These are phyloP conservation scores for Fagopyrum tataricum DNA, from an alignment of 148 eudicot species.

Conservation along the genomic window DNA sequence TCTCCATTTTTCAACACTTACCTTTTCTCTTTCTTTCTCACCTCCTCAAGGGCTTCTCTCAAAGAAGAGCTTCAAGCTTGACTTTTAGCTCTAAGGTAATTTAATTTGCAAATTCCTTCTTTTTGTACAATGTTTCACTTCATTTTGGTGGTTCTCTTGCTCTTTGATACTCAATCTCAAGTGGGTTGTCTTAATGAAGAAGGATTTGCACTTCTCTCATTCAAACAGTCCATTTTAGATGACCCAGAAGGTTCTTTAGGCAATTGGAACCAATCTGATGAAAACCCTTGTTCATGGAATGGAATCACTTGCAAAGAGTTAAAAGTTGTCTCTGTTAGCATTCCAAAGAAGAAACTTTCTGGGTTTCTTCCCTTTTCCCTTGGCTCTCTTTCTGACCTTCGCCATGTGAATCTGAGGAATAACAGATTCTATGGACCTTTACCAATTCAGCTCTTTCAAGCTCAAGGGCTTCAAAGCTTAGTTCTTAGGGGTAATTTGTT, in stretches of 20 bases:
- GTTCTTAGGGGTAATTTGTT: slow-evolving; percentile 77
- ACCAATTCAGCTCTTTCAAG: slow-evolving; percentile 53
- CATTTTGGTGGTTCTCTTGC: slow-evolving; percentile 30
- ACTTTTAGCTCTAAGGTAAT: slow-evolving; percentile 25
- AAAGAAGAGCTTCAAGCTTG: slow-evolving; percentile 13
- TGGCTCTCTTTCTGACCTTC: slow-evolving; percentile 54
- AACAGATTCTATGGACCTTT: slow-evolving; percentile 59
- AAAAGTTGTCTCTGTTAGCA: slow-evolving; percentile 71
- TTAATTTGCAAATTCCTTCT: background rate
- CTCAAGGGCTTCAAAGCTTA: slow-evolving; percentile 74
- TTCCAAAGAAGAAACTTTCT: slow-evolving; percentile 71
- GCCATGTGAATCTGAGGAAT: slow-evolving; percentile 82
- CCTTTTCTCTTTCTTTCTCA: slow-evolving; percentile 21
- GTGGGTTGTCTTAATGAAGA: slow-evolving; percentile 65
- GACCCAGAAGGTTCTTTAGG: slow-evolving; percentile 74
- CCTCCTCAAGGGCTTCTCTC: slow-evolving; percentile 17
- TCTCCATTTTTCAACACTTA: slow-evolving; percentile 17
- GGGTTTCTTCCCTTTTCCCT: slow-evolving; percentile 58
- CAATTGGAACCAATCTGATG: slow-evolving; percentile 75
- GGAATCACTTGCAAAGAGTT: slow-evolving; percentile 80
- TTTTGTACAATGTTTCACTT: slow-evolving; percentile 31
- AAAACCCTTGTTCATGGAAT: slow-evolving; percentile 93
- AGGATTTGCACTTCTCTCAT: slow-evolving; percentile 62
- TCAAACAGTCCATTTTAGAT: slow-evolving; percentile 50
- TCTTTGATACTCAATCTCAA: slow-evolving; percentile 24